A percentile compares a stretch with the other conserved stretches of the same genome.
Conservation (phyloP, 352 stramenopile species). For the Globisporangium uncinulatum region DNA sequence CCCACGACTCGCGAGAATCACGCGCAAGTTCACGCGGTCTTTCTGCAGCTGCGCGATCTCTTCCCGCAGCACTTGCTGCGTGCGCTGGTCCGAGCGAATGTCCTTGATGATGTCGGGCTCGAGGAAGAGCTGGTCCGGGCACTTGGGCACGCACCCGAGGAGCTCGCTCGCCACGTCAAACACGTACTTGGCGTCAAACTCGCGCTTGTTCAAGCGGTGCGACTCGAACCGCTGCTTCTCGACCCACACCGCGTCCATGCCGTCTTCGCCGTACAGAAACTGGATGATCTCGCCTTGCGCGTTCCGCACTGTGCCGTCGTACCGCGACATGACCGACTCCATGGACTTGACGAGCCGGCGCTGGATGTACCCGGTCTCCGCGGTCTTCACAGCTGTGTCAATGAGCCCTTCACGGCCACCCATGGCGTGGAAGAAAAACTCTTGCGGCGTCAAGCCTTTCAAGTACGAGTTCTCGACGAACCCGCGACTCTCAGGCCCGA, state of each 20-base stretch:
- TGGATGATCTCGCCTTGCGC: constrained; percentile 84
- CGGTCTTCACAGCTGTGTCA: constrained; percentile 99
- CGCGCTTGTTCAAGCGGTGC: constrained; percentile 83
- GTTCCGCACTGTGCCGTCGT: constrained; percentile 99
- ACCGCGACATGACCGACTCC: constrained; percentile 98
- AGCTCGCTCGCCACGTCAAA: constrained; percentile 91
- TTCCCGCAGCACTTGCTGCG: constrained; percentile 91
- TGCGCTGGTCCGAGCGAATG: constrained; percentile 92
- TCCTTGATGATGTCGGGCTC: constrained; percentile 85
- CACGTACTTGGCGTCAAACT: constrained; percentile 94
- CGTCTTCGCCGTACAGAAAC: constrained; percentile 95
- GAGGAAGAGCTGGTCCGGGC: constrained; percentile 81
- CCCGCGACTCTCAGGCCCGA: constrained; percentile 96
- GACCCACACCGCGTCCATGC: constrained; percentile 99
- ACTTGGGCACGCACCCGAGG: constrained; percentile 88
- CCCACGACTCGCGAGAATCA: constrained; percentile 95
- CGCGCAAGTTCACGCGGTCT: constrained; percentile 91
- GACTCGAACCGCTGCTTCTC: constrained; percentile 96
- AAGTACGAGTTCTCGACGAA: constrained; percentile 99
- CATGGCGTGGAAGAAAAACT: constrained; percentile 99
- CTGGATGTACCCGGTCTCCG: constrained; percentile 99
- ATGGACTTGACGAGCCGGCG: constrained; percentile 99
- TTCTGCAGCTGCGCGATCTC: constrained; percentile 93
- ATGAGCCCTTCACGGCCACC: constrained; percentile 98
- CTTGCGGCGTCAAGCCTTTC: constrained; percentile 89